Base-by-base conservation (phyloP, 2,329 filamentous ascomycete species). In the Botrytis aclada region DNA sequence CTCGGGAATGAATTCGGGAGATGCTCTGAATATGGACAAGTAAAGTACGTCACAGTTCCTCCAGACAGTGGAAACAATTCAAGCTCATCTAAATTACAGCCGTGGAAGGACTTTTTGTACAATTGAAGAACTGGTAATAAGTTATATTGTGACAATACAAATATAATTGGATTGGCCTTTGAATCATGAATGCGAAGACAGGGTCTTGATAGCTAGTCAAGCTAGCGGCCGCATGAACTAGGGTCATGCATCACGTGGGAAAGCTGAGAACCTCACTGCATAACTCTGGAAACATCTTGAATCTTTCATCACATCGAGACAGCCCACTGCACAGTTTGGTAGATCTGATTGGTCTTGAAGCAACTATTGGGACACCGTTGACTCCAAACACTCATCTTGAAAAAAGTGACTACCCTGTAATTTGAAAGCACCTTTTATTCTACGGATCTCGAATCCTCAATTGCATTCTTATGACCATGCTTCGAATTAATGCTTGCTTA, bases 181-280 rank as follows among this genome's bases (percentile, higher is more conserved):
- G 61, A 29, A 63, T 63, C 6, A 34, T 67, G 18, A 29, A 69
- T 39, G 10, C 54, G 65, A 56, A 69, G 37, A 22, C 47, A 41
- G 65, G 65, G 47, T 56, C 39, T 9, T 37, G 29, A 37, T 29
- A 20, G 18, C 18, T 43, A n/a, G 25, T 29, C 60, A 29, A 14
- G 37, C 64, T 67, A 56, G 65, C 65, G 65, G 65, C 65, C 65
- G 65, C 65, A 56, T 41, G 6, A 37, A 20, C 22, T n/a, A 25
- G 9, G 39, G 7, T 43, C 2, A 29, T 14, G 14, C 10, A 3
- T 67, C 32, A 67, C 25, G 64, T 54, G 32, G 4, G 2, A 34
- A 34, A 6, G 10, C 12, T 25, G 32, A 9, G 14, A 39, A 41
- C 25, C 22, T 61, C 34, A 39, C 12, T 39, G 4, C 25, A n/a